Percentiles rank a stretch among this genome's conserved stretches.
phyloP scores from a whole-genome alignment of 192 early-diverging fungal species.

The Backusella circina region DNA sequence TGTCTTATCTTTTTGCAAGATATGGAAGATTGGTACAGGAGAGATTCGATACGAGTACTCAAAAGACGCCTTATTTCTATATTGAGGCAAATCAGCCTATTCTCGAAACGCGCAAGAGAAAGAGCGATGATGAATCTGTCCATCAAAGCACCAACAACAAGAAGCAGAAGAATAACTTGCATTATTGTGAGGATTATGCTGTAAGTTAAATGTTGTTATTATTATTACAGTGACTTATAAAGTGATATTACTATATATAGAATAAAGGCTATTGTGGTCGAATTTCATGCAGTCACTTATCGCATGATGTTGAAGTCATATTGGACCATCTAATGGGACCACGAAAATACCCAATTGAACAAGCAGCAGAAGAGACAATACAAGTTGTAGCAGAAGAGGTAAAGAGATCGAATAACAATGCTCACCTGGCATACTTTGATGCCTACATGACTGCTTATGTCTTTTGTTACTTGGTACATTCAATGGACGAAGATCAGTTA shows the following conservation, averaged over 20 bases:
- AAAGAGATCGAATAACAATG: slow-evolving; percentile 33
- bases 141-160: neutral
- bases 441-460: slow-evolving; percentile 98
- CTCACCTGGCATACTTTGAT: slow-evolving; percentile 90
- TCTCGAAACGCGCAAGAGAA: neutral
- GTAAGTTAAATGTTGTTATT: too few relatives aligned
- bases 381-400: slow-evolving; percentile 10
- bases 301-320: slow-evolving; percentile 89
- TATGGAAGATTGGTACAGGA: slow-evolving; percentile 29
- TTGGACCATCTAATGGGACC: slow-evolving; percentile 54
- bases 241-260: slow-evolving; percentile 33
- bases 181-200: slow-evolving; percentile 47
- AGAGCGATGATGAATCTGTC: neutral
- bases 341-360: slow-evolving; percentile 8
- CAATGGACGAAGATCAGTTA: slow-evolving; percentile 22
- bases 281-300: slow-evolving; percentile 61
- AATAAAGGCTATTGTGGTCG: slow-evolving; percentile 74
- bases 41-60: neutral
- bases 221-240: neutral
- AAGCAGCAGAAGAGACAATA: neutral
- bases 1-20: slow-evolving; percentile 70
- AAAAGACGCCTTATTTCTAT: neutral
- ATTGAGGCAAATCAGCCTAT: neutral
- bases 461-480: slow-evolving; percentile 49
- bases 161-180: slow-evolving; percentile 48